Evolutionary conservation across 202 grass and related monocot species (phyloP).

Genomic region (Dendrocalamus latiflorus): DNA sequence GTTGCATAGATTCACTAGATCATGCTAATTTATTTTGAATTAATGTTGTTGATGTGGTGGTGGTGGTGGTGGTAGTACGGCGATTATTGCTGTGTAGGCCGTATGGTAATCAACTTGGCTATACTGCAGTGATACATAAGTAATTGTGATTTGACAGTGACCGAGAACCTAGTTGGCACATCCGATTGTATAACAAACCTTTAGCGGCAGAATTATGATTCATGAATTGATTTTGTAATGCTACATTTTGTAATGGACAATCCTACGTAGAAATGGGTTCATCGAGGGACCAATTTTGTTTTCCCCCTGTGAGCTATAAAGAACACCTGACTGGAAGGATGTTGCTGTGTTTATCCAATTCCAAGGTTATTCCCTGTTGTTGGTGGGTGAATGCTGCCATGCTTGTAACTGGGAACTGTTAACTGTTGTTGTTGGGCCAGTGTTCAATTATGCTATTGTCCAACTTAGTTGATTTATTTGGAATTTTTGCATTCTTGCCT

Average conservation of each 20-base stretch:
- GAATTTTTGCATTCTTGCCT: background rate
- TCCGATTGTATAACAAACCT: background rate
- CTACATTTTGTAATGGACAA: background rate
- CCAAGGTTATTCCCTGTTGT: background rate
- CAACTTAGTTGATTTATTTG: background rate
- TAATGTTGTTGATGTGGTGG: background rate
- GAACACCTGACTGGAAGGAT: conserved; percentile 1
- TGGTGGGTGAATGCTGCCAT: background rate
- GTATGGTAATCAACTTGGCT: background rate
- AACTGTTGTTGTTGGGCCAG: background rate
- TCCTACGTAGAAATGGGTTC: background rate
- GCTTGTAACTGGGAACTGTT: background rate
- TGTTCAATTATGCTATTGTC: background rate
- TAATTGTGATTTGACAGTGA: conserved; percentile 16
- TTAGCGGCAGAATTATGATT: background rate
- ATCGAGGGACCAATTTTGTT: background rate
- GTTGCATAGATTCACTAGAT: background rate
- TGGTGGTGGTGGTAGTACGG: background rate
- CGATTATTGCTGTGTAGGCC: background rate
- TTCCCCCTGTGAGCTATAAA: conserved; percentile 5
- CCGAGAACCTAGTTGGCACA: background rate
- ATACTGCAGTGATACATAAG: background rate
- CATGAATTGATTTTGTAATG: background rate
- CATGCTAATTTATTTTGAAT: conserved; percentile 1
- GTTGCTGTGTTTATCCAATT: background rate